Base-by-base conservation (phyloP, 768 basidiomycete genomes). In the Tricholoma flavovirens region DNA sequence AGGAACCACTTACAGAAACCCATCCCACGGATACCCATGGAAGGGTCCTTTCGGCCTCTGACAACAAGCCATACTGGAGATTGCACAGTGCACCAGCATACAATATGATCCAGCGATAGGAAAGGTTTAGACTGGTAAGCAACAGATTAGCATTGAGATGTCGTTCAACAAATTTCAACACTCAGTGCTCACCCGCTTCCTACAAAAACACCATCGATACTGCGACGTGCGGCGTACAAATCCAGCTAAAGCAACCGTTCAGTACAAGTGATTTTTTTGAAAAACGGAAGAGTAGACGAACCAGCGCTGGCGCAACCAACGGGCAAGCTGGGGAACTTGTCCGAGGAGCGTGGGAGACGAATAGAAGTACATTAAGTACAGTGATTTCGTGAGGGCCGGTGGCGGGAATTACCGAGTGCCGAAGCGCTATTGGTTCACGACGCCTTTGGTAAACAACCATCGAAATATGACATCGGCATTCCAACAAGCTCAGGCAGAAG, bases 401-500 rank as follows among this genome's bases (percentile, higher is more conserved):
- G 1, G 21, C n/a, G 8, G 33, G 2, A 49, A 17, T 24, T 22
- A 38, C 51, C 33, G 51, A 24, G 19, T 5, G 5, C 1, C 14
- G n/a, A n/a, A 35, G 30, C 54, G 53, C 32, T 62, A 54, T 66
- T 63, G 55, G 58, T 21, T 56, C 55, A 22, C 12, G 38, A 53
- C 15, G 58, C 43, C 26, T 29, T 15, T 51, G 49, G 55, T 59
- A 66, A 66, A 64, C 55, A 64, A 43, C 21, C 42, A 14, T 12
- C 36, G 6, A 12, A 55, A 24, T 42, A 56, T 52, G 54, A 67
- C 68, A 64, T 59, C 69, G 54, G 59, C 64, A 42, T 67, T 70
- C 21, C 71, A 71, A 51, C 83, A 83, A 67, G 73, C 76, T 10
- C 82, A 81, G 50, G 72, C 75, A 6, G 87, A 88, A 53, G 77